These are phyloP conservation scores for Entophlyctis luteolus DNA, from an alignment of 192 early-diverging fungal genomes.

Conservation along the genomic window DNA sequence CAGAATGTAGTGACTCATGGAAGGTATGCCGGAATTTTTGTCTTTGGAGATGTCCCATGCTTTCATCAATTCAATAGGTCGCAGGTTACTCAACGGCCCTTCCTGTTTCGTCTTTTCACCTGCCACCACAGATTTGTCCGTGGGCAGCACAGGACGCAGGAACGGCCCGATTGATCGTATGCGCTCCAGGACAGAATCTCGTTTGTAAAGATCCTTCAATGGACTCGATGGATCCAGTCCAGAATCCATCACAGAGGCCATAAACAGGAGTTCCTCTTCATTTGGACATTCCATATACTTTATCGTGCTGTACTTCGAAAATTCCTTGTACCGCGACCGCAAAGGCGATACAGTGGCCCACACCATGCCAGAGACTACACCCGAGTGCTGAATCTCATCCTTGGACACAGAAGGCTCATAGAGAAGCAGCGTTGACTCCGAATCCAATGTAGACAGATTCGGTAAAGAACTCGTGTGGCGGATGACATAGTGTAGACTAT, in stretches of 20 bases:
- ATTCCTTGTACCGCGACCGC: background rate
- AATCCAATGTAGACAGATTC: background rate
- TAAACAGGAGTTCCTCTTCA: background rate
- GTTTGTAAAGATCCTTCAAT: background rate
- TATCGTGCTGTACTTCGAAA: background rate
- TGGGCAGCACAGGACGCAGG: background rate
- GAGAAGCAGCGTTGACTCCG: background rate
- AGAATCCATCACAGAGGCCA: background rate
- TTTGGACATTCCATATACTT: constrained; percentile 4
- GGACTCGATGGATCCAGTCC: background rate
- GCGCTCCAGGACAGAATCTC: background rate
- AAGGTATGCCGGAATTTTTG: too few species aligned
- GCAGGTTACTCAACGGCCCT: background rate
- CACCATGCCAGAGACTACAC: background rate
- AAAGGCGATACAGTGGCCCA: background rate
- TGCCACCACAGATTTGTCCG: background rate
- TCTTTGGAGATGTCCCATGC: too few species aligned
- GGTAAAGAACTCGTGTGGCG: background rate
- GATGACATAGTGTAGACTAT: background rate
- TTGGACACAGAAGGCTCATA: background rate
- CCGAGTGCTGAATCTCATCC: background rate
- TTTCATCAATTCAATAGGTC: background rate
- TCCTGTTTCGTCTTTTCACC: background rate
- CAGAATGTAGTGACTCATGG: background rate
- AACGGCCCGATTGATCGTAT: background rate